phyloP scores from a whole-genome alignment of 1,284 basidiomycete species.

The Rhodotorula sp. region DNA sequence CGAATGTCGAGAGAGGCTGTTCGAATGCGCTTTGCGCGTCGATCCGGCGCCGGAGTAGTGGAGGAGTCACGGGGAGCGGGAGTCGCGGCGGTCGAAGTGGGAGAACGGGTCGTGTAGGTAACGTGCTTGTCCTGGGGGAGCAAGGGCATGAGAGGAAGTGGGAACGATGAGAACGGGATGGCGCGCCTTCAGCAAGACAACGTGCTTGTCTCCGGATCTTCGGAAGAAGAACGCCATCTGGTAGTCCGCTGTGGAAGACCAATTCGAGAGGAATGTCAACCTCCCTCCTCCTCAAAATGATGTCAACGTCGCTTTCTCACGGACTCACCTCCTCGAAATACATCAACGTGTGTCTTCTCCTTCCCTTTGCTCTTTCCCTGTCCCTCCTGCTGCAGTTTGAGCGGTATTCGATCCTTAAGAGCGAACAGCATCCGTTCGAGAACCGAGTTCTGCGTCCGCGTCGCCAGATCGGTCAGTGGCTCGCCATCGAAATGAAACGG shows the following conservation, averaged over 20 bases:
- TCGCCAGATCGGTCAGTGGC: background rate
- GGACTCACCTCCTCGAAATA: constrained; percentile 44
- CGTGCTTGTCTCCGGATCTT: constrained; percentile 46
- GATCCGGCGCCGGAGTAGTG: background rate
- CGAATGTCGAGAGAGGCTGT: background rate
- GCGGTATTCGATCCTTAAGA: constrained; percentile 46
- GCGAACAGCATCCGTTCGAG: constrained; percentile 44
- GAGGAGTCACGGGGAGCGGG: background rate
- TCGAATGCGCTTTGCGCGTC: background rate
- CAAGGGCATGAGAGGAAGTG: background rate
- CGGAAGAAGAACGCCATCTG: constrained; percentile 51
- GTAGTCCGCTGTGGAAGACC: constrained; percentile 39
- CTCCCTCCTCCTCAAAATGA: background rate
- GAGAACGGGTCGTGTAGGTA: background rate
- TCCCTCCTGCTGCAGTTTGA: constrained; percentile 44
- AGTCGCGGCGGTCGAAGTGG: background rate
- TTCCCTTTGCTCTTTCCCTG: constrained; percentile 8
- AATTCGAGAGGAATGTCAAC: background rate
- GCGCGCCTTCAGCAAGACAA: constrained; percentile 48
- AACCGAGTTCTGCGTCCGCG: constrained; percentile 26
- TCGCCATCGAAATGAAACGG: background rate
- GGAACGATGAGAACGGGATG: background rate
- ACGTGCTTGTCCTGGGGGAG: constrained; percentile 29
- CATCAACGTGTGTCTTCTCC: constrained; percentile 48
- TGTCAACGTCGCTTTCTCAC: background rate